phyloP scores from a whole-genome alignment of 1,284 basidiomycete species.

The Wallemia hederae region DNA sequence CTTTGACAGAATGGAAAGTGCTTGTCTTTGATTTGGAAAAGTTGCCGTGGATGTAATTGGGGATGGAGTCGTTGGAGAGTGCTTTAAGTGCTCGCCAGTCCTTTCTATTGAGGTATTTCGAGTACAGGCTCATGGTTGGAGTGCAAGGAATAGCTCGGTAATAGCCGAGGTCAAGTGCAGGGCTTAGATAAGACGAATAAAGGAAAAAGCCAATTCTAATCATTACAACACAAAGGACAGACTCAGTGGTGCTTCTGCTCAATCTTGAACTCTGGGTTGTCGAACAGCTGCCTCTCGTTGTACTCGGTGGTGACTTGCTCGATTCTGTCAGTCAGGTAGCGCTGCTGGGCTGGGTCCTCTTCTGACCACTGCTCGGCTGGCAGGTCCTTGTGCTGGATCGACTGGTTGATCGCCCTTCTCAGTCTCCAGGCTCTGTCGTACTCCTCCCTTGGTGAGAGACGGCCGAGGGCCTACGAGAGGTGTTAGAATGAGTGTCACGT shows the following conservation, averaged over 20 bases:
- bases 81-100: too few relatives aligned
- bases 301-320: background rate
- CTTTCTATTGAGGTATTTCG: too few relatives aligned
- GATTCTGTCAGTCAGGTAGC: background rate
- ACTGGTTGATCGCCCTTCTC: conserved; percentile 52
- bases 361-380: conserved; percentile 51
- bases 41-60: background rate
- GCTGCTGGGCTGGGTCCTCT: background rate
- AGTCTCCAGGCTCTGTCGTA: conserved; percentile 84
- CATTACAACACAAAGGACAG: background rate
- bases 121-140: too few relatives aligned
- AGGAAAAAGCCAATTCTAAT: background rate
- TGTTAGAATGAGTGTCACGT: background rate
- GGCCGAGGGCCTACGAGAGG: conserved; percentile 36
- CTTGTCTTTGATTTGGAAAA: background rate
- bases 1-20: background rate
- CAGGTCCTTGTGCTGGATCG: conserved; percentile 49
- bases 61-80: background rate
- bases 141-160: too few relatives aligned
- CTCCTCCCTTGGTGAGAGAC: conserved; percentile 44
- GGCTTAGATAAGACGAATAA: background rate
- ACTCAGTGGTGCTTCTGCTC: background rate
- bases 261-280: background rate
- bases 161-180: background rate
- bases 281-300: background rate